Evolutionary conservation across 1,284 basidiomycete species (phyloP).

Genomic region (Heterobasidion annosum): DNA sequence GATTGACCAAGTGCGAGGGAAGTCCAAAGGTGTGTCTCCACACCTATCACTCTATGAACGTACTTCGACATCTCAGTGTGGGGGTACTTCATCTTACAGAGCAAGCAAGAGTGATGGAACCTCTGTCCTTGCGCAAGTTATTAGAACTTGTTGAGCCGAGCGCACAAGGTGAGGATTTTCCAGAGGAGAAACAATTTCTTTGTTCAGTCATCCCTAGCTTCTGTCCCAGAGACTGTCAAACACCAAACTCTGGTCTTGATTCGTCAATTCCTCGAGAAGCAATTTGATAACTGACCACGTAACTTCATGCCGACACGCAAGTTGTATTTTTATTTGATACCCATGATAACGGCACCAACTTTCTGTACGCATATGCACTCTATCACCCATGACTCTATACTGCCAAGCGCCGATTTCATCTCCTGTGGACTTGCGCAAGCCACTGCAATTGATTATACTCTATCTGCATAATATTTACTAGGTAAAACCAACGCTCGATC

Average conservation of each 20-base stretch:
- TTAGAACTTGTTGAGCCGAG: constrained; percentile 1
- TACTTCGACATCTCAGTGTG: background rate
- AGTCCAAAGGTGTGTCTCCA: constrained; percentile 10
- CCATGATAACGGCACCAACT: background rate
- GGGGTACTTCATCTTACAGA: constrained; percentile 6
- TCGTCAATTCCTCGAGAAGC: constrained; percentile 12
- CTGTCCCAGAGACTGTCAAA: constrained; percentile 11
- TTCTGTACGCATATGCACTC: background rate
- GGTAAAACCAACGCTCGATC: too few species aligned
- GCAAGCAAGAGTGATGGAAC: constrained; percentile 8
- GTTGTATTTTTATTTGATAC: background rate
- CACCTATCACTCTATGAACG: background rate
- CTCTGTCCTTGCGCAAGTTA: constrained; percentile 11
- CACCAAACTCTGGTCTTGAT: constrained; percentile 12
- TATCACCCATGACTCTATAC: too few species aligned
- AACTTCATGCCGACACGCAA: background rate
- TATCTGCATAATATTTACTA: too few species aligned
- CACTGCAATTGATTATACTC: too few species aligned
- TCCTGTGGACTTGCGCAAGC: too few species aligned
- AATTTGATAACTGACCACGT: constrained; percentile 8
- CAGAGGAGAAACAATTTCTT: background rate
- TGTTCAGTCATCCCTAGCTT: background rate
- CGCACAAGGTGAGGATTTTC: constrained; percentile 6
- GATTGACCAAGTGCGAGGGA: constrained; percentile 11
- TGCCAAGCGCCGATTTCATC: too few species aligned